Conservation (phyloP, 306 rosid genomes). For the Boehmeria nivea region DNA sequence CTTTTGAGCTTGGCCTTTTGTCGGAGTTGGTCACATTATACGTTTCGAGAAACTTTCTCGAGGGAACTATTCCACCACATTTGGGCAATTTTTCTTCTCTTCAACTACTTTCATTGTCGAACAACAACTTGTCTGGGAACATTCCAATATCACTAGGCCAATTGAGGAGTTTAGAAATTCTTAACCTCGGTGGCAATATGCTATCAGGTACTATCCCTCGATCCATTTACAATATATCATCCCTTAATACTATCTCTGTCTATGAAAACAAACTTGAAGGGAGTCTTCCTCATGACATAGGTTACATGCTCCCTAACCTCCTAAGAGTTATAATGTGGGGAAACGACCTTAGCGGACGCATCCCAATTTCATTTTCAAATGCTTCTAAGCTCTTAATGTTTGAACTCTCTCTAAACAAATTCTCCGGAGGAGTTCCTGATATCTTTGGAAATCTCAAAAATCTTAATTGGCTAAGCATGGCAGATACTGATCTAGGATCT, state of each 20-base stretch:
- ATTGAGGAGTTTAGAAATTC: constrained; percentile 1
- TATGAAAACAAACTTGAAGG: background rate
- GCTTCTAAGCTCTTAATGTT: constrained; percentile 5
- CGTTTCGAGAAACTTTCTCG: constrained; percentile 10
- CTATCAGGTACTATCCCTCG: constrained; percentile 15
- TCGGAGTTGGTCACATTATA: constrained; percentile 6
- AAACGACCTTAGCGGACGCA: background rate
- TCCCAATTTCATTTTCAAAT: constrained; percentile 16
- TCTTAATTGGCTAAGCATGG: constrained; percentile 1
- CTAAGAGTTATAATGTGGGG: background rate
- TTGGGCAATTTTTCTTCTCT: constrained; percentile 10
- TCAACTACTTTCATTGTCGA: background rate
- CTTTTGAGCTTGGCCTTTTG: constrained; percentile 7
- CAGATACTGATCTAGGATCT: constrained; percentile 6
- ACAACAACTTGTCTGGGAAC: constrained; percentile 10
- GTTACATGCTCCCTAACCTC: background rate
- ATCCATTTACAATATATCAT: constrained; percentile 13
- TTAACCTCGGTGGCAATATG: constrained; percentile 1
- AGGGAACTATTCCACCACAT: constrained; percentile 4
- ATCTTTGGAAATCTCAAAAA: constrained; percentile 5
- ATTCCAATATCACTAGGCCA: constrained; percentile 8
- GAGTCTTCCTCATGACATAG: constrained; percentile 4
- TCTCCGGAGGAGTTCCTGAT: constrained; percentile 9
- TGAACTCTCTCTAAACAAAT: background rate
- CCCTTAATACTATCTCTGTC: background rate